Conservation (phyloP, 345 rosid genomes). For the Dipteronia dyeriana region DNA sequence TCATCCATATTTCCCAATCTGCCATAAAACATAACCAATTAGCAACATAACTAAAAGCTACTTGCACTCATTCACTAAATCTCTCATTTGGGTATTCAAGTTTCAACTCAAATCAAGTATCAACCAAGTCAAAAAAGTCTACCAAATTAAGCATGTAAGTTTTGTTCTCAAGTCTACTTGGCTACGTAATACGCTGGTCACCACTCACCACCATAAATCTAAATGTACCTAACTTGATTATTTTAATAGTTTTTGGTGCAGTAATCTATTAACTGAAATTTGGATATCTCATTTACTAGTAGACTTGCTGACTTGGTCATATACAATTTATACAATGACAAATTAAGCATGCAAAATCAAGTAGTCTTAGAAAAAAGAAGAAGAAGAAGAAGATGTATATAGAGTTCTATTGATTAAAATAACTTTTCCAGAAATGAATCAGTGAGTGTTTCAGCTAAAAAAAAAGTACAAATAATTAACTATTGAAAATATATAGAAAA, state of each 20-base stretch:
- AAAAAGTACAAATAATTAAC: too few species aligned
- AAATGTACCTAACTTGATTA: not conserved
- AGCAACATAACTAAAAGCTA: not conserved
- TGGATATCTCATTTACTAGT: constrained; percentile 6
- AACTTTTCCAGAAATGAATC: too few species aligned
- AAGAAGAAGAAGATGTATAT: too few species aligned
- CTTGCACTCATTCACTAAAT: not conserved
- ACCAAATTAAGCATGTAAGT: too few species aligned
- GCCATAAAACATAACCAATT: constrained; percentile 11
- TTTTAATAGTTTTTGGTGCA: not conserved
- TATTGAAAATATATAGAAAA: too few species aligned
- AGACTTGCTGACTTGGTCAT: not conserved
- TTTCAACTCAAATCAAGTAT: not conserved
- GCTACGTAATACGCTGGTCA: not conserved
- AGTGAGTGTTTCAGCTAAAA: too few species aligned
- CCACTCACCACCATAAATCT: constrained; percentile 1
- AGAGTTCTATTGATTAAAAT: too few species aligned
- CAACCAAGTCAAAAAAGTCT: not conserved
- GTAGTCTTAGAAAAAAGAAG: too few species aligned
- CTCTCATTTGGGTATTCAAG: not conserved
- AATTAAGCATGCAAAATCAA: too few species aligned
- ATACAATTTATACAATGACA: too few species aligned
- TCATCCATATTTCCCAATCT: constrained; percentile 66
- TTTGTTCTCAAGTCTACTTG: too few species aligned
- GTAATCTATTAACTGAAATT: not conserved